Conservation (phyloP, 139 green algal species). For the Chlorella sp. region DNA sequence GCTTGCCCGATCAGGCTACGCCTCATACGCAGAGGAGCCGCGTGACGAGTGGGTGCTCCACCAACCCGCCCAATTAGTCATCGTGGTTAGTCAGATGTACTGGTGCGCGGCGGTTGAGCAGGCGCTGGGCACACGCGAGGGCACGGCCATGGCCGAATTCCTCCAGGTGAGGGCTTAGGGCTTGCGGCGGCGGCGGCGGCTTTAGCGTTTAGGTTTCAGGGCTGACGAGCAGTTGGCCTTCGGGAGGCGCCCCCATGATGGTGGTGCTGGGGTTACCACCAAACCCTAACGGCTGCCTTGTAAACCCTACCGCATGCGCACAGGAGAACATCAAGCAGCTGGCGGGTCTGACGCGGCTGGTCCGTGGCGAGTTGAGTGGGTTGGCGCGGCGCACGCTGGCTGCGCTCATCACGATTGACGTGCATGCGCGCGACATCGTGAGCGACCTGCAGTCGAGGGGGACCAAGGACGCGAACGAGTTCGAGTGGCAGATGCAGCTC, state of each 20-base stretch:
- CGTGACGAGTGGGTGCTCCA: conserved; percentile 69
- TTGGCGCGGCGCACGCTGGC: conserved; percentile 57
- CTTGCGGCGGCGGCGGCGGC: no score
- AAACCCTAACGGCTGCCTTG: not conserved
- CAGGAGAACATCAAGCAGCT: conserved; percentile 59
- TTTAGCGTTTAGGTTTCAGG: no score
- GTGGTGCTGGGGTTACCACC: no score
- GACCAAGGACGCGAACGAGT: conserved; percentile 50
- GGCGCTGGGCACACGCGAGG: no score
- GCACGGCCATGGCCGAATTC: conserved; percentile 35
- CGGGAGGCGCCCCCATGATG: no score
- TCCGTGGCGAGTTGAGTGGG: conserved; percentile 49
- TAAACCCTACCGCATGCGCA: not conserved
- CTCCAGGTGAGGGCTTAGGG: conserved; percentile 42
- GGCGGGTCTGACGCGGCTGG: conserved; percentile 54
- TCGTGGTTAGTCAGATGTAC: conserved; percentile 72
- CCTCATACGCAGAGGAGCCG: conserved; percentile 48
- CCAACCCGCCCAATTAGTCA: conserved; percentile 77
- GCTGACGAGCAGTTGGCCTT: no score
- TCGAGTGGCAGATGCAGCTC: conserved; percentile 86
- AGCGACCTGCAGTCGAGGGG: conserved; percentile 44
- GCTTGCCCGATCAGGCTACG: conserved; percentile 49
- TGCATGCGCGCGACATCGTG: conserved; percentile 77
- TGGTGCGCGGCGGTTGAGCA: conserved; percentile 68
- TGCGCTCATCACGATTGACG: conserved; percentile 84